phyloP scores from a whole-genome alignment of 2,329 filamentous ascomycete genomes.

The Aureobasidium pullulans region DNA sequence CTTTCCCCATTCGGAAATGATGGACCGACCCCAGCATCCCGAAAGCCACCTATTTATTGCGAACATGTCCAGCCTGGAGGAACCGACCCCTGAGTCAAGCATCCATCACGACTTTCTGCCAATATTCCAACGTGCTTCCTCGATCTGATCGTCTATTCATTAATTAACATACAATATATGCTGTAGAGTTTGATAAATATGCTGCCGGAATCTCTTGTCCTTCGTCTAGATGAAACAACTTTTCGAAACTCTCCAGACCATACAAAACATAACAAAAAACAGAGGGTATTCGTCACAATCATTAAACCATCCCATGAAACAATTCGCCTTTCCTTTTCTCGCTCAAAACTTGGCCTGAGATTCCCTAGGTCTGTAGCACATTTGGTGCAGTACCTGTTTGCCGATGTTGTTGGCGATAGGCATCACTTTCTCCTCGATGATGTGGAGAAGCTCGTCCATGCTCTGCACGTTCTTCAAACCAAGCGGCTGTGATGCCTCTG shows the following conservation, averaged over 20 bases:
- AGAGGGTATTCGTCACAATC: conserved; percentile 1
- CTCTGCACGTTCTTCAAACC: not conserved
- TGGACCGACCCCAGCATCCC: not conserved
- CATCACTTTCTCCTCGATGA: not conserved
- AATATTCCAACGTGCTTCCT: not conserved
- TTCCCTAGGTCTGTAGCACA: not conserved
- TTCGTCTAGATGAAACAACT: not conserved
- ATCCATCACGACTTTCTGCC: not conserved
- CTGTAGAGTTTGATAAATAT: not conserved
- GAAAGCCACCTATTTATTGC: conserved; percentile 6
- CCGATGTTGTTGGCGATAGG: not conserved
- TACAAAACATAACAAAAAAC: not conserved
- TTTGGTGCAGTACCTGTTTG: not conserved
- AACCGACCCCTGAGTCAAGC: not conserved
- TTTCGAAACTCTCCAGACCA: not conserved
- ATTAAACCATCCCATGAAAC: not conserved
- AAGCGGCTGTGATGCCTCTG: not conserved
- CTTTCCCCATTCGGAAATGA: not conserved
- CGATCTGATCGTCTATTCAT: not conserved
- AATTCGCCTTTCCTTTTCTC: not conserved
- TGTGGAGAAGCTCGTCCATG: not conserved
- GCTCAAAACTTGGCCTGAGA: not conserved
- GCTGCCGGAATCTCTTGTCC: not conserved
- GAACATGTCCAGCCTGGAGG: not conserved
- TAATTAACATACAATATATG: conserved; percentile 9